These are phyloP conservation scores for Clarkia xantiana DNA, from an alignment of 345 rosid species.

Conservation along the genomic window DNA sequence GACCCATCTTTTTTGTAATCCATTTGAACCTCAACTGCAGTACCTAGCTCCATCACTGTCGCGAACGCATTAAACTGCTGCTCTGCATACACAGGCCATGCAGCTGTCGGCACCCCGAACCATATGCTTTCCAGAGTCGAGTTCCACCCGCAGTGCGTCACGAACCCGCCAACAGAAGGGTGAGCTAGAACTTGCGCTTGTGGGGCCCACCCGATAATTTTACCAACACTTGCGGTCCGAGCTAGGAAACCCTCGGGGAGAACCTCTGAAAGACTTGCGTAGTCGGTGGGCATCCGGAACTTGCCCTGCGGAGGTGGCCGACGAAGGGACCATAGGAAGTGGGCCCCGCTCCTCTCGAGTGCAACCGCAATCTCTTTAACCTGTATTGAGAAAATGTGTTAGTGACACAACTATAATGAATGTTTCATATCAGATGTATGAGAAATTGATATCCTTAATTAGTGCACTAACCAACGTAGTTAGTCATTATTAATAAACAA, in stretches of 20 bases:
- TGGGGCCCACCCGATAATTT: conserved; percentile 35
- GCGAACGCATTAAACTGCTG: no score
- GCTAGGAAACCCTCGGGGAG: conserved; percentile 40
- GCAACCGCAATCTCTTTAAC: conserved; percentile 35
- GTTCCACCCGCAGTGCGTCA: conserved; percentile 39
- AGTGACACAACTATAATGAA: no score
- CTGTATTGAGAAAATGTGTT: no score
- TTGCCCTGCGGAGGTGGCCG: conserved; percentile 5
- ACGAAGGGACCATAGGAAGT: conserved; percentile 45
- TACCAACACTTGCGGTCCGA: conserved; percentile 26
- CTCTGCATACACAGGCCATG: no score
- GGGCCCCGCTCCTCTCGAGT: conserved; percentile 22
- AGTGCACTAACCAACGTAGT: no score
- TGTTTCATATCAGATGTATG: no score
- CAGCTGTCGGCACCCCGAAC: no score
- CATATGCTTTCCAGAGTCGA: no score
- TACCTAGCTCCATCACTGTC: no score
- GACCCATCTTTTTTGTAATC: conserved; percentile 31
- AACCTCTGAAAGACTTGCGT: conserved; percentile 13
- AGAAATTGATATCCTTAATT: no score
- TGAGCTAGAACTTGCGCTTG: conserved; percentile 6
- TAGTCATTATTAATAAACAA: no score
- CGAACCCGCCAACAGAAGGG: conserved; percentile 25
- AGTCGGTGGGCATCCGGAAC: conserved; percentile 8
- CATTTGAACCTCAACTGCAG: conserved; percentile 47